These are phyloP conservation scores for Nitzschia sp. DNA, from an alignment of 108 stramenopile genomes.

Conservation along the genomic window DNA sequence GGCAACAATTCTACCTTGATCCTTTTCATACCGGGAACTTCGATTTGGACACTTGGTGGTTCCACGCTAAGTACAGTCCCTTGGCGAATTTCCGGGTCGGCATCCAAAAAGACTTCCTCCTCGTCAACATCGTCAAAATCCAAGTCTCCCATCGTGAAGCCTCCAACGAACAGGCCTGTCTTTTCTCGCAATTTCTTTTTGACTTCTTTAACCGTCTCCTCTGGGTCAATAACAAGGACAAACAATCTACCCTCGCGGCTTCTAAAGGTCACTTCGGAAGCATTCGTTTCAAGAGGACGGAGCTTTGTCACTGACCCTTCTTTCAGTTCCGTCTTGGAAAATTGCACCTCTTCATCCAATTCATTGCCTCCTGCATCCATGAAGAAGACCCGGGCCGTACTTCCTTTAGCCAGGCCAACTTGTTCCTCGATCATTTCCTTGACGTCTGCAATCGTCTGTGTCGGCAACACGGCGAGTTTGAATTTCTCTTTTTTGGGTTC, in stretches of 20 bases:
- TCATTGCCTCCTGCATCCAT: constrained; percentile 15
- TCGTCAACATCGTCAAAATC: constrained; percentile 11
- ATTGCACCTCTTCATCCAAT: constrained; percentile 15
- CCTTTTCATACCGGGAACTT: constrained; percentile 16
- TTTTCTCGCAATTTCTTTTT: constrained; percentile 13
- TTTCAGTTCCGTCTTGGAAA: constrained; percentile 8
- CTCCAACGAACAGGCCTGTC: constrained; percentile 1
- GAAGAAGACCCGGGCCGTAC: constrained; percentile 16
- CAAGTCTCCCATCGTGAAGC: constrained; percentile 14
- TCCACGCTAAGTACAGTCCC: constrained; percentile 7
- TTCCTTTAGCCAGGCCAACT: not conserved
- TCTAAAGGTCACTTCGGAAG: constrained; percentile 10
- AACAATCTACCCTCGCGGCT: constrained; percentile 17
- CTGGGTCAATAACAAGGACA: constrained; percentile 9
- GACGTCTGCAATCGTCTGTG: constrained; percentile 19
- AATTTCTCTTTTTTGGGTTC: constrained; percentile 4
- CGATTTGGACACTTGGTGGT: constrained; percentile 21
- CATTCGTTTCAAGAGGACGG: not conserved
- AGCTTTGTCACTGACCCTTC: constrained; percentile 4
- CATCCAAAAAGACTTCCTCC: constrained; percentile 7
- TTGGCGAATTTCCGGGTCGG: not conserved
- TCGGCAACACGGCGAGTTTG: constrained; percentile 19
- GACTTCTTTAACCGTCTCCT: constrained; percentile 16
- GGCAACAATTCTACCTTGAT: constrained; percentile 23
- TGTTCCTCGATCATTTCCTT: constrained; percentile 10